Percentiles rank a stretch among this genome's conserved stretches.
These are phyloP conservation scores for Sideroxylon spinosum DNA, from an alignment of 179 eudicot species.

Conservation along the genomic window DNA sequence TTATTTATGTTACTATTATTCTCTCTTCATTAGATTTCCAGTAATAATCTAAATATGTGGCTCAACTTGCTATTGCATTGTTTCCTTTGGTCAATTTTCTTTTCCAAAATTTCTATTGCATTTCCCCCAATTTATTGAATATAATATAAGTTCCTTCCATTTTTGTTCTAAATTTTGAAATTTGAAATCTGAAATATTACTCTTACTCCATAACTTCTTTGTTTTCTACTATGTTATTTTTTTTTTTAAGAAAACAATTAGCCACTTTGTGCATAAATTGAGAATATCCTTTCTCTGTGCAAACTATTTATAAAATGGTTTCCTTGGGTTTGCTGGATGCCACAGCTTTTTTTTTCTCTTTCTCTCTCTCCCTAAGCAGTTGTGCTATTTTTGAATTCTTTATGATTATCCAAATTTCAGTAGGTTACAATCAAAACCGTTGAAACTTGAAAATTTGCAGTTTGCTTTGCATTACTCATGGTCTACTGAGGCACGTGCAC, in stretches of 20 bases:
- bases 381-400: background rate
- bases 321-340: background rate
- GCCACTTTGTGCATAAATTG: background rate
- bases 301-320: too few species aligned
- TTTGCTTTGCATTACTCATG: conserved; percentile 99
- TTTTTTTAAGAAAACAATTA: background rate
- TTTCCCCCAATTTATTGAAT: too few species aligned
- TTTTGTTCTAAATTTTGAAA: background rate
- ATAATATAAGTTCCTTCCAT: background rate
- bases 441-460: conserved; percentile 38
- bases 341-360: background rate
- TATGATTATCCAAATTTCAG: background rate
- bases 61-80: too few species aligned
- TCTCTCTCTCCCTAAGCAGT: background rate
- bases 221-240: background rate
- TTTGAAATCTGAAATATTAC: background rate
- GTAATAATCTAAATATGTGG: too few species aligned
- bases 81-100: too few species aligned
- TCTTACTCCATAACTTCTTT: background rate
- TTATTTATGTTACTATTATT: too few species aligned
- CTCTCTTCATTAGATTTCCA: too few species aligned
- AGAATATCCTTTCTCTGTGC: too few species aligned
- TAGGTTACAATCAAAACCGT: background rate
- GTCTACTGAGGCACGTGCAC: conserved; percentile 99
- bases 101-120: too few species aligned